Percentiles rank a stretch among this genome's conserved stretches.
Conservation (phyloP, 805 yeast genomes). For the Kuraishia ogatae region DNA sequence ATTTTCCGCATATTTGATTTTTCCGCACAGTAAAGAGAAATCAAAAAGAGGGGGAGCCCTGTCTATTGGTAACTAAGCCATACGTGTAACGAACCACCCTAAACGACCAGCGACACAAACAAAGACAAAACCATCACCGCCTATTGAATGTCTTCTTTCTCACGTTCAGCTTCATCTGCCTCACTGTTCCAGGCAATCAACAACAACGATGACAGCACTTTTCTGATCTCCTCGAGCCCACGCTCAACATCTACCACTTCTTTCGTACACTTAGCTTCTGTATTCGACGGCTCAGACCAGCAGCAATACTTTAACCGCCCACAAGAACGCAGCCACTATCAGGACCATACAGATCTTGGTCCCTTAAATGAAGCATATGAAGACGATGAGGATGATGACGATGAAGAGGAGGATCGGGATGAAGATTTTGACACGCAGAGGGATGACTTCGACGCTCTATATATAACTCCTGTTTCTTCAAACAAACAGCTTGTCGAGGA, state of each 20-base stretch:
- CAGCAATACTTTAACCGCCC: not conserved
- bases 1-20: no score
- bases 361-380: not conserved
- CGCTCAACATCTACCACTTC: constrained; percentile 4
- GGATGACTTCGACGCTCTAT: not conserved
- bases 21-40: no score
- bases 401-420: not conserved
- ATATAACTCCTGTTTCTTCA: not conserved
- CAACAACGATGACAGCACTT: constrained; percentile 2
- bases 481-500: not conserved
- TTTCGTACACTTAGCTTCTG: not conserved
- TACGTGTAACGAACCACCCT: not conserved
- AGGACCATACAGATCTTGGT: not conserved
- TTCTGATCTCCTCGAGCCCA: constrained; percentile 3
- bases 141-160: not conserved
- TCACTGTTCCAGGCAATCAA: constrained; percentile 1
- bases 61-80: not conserved
- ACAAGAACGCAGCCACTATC: not conserved
- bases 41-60: no score
- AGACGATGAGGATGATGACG: not conserved
- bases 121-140: not conserved
- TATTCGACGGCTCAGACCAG: not conserved
- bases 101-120: no score
- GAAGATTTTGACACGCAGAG: not conserved
- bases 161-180: not conserved